Evolutionary conservation across 2,329 filamentous ascomycete species (phyloP).

Genomic region (Hypoxylon sp.): DNA sequence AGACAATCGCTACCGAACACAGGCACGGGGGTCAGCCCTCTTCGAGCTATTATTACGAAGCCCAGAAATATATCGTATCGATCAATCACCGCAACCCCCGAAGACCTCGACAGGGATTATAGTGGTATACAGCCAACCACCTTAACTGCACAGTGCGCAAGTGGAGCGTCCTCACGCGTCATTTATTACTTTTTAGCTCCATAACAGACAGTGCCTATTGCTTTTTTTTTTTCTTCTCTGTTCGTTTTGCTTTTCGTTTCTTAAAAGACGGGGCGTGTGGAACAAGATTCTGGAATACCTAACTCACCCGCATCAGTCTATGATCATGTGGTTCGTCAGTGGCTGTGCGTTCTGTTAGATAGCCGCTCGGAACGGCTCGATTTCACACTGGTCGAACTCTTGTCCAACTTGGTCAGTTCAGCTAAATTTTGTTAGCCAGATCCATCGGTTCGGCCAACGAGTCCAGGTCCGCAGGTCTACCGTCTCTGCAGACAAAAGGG

Average conservation of each 20-base stretch:
- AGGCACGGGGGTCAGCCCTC: constrained; percentile 27
- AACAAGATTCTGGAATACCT: constrained; percentile 40
- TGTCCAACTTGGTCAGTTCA: constrained; percentile 17
- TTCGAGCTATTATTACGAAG: constrained; percentile 39
- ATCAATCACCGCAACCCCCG: constrained; percentile 31
- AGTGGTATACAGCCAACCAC: constrained; percentile 36
- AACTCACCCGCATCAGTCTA: constrained; percentile 41
- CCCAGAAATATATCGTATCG: constrained; percentile 22
- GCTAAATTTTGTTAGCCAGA: constrained; percentile 34
- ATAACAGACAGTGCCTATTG: constrained; percentile 38
- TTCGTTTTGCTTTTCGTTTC: constrained; percentile 26
- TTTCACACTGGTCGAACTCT: constrained; percentile 27
- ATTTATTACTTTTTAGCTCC: constrained; percentile 37
- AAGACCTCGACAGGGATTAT: constrained; percentile 30
- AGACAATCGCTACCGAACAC: constrained; percentile 39
- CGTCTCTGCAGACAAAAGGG: constrained; percentile 15
- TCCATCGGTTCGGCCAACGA: constrained; percentile 35
- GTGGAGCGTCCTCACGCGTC: constrained; percentile 36
- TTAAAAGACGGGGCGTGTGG: constrained; percentile 26
- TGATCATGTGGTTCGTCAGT: constrained; percentile 43
- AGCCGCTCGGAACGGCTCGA: constrained; percentile 39
- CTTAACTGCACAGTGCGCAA: constrained; percentile 21
- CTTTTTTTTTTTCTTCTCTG: constrained; percentile 14
- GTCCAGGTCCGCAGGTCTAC: constrained; percentile 28
- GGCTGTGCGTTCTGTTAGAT: constrained; percentile 19